A percentile compares a stretch with the other conserved stretches of the same genome.
These are phyloP conservation scores for Xylaria castorea DNA, from an alignment of 495 filamentous ascomycete species.

Conservation along the genomic window DNA sequence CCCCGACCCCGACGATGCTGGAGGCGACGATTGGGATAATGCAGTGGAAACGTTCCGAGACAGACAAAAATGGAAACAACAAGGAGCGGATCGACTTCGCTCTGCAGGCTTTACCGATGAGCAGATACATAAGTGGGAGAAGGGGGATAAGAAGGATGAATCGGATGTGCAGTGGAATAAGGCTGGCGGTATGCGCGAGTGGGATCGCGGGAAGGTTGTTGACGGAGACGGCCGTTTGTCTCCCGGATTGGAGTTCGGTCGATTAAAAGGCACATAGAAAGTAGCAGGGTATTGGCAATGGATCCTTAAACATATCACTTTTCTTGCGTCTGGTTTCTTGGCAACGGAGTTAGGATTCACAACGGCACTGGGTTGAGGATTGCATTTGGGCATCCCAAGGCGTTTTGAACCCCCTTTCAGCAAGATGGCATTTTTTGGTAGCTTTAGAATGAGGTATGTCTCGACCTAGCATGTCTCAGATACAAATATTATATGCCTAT, in stretches of 20 bases:
- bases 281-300: background rate
- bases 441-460: conserved; percentile 20
- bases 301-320: background rate
- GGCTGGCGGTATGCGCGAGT: conserved; percentile 82
- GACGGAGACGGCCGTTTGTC: conserved; percentile 41
- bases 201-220: conserved; percentile 86
- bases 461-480: conserved; percentile 8
- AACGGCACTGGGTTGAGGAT: background rate
- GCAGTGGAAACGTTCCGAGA: conserved; percentile 83
- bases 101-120: conserved; percentile 81
- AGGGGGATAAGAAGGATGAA: conserved; percentile 64
- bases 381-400: background rate
- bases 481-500: background rate
- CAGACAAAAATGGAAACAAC: conserved; percentile 77
- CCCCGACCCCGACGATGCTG: conserved; percentile 54
- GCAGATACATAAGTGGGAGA: conserved; percentile 80
- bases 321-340: background rate
- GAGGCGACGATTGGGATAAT: conserved; percentile 79
- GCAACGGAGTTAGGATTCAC: background rate
- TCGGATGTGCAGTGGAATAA: conserved; percentile 82
- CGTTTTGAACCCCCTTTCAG: background rate
- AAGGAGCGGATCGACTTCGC: conserved; percentile 78
- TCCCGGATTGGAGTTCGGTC: conserved; percentile 36
- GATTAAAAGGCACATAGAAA: conserved; percentile 39
- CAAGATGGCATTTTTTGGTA: background rate